phyloP scores from a whole-genome alignment of 2,329 filamentous ascomycete genomes.

The Calonectria naviculata region DNA sequence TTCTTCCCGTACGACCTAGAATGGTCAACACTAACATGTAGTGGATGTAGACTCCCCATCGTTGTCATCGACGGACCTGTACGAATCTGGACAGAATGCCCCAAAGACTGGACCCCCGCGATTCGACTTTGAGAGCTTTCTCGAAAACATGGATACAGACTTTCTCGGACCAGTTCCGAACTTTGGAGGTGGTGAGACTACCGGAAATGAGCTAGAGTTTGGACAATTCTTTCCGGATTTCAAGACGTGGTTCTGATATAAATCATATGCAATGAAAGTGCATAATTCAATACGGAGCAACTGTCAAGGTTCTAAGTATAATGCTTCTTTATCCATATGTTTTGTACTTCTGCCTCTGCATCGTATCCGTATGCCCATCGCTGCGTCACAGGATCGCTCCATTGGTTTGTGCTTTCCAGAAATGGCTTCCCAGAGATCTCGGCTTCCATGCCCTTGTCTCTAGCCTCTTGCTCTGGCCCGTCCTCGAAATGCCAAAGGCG shows the following conservation, averaged over 20 bases:
- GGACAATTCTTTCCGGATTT: conserved; percentile 19
- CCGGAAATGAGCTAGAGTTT: conserved; percentile 19
- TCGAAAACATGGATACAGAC: neutral
- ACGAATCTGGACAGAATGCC: neutral
- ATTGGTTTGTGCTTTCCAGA: conserved; percentile 56
- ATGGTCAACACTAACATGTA: neutral
- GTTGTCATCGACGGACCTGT: neutral
- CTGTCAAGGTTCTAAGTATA: neutral
- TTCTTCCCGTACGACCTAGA: neutral
- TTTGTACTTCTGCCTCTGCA: conserved; percentile 49
- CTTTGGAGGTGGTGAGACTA: neutral
- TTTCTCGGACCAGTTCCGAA: neutral
- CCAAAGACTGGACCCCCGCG: neutral
- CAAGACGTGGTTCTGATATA: conserved; percentile 17
- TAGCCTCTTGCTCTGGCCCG: conserved; percentile 52
- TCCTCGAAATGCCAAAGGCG: conserved; percentile 59
- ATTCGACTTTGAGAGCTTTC: neutral
- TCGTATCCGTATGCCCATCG: conserved; percentile 62
- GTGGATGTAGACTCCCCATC: neutral
- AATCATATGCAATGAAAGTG: no score
- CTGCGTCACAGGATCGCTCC: conserved; percentile 58
- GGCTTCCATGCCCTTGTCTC: conserved; percentile 53
- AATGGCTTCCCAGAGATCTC: conserved; percentile 53
- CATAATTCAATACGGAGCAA: no score
- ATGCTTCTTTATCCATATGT: neutral